These are phyloP conservation scores for Boletellus deceptivus DNA, from an alignment of 1,284 basidiomycete genomes.

Conservation along the genomic window DNA sequence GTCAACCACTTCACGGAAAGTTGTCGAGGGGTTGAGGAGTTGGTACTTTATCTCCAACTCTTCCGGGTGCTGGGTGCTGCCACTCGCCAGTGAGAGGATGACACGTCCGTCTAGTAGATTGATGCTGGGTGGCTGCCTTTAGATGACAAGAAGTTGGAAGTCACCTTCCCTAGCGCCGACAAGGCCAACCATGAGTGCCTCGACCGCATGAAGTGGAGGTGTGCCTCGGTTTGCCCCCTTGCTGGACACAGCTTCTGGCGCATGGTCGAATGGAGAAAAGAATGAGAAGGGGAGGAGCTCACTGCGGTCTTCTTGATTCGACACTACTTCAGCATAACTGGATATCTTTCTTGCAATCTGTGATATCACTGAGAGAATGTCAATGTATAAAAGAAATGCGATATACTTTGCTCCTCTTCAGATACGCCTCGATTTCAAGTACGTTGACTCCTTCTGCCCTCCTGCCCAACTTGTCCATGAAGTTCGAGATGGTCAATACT, in stretches of 20 bases:
- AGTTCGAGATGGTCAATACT: slow-evolving; percentile 62
- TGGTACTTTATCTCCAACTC: slow-evolving; percentile 84
- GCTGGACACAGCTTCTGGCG: slow-evolving; percentile 28
- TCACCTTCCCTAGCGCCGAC: slow-evolving; percentile 79
- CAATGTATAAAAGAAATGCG: neutral
- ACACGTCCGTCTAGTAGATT: slow-evolving; percentile 59
- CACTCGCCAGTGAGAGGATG: slow-evolving; percentile 45
- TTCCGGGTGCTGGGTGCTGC: slow-evolving; percentile 35
- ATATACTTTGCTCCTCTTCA: slow-evolving; percentile 82
- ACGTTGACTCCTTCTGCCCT: slow-evolving; percentile 77
- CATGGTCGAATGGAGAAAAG: slow-evolving; percentile 2
- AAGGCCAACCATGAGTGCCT: slow-evolving; percentile 82
- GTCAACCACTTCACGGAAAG: slow-evolving; percentile 81
- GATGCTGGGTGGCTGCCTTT: neutral
- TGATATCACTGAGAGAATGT: slow-evolving; percentile 1
- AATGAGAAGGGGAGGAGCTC: slow-evolving; percentile 1
- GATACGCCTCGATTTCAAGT: slow-evolving; percentile 79
- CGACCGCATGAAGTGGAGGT: slow-evolving; percentile 83
- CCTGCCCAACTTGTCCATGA: slow-evolving; percentile 67
- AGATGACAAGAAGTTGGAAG: neutral
- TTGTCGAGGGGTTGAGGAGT: slow-evolving; percentile 89
- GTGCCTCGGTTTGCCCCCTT: slow-evolving; percentile 42
- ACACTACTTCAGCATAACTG: slow-evolving; percentile 73
- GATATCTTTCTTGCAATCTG: slow-evolving; percentile 75
- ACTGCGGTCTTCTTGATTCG: slow-evolving; percentile 46